phyloP scores from a whole-genome alignment of 2,329 filamentous ascomycete species.

The Ophiognomonia clavigignenti-juglandacearum region DNA sequence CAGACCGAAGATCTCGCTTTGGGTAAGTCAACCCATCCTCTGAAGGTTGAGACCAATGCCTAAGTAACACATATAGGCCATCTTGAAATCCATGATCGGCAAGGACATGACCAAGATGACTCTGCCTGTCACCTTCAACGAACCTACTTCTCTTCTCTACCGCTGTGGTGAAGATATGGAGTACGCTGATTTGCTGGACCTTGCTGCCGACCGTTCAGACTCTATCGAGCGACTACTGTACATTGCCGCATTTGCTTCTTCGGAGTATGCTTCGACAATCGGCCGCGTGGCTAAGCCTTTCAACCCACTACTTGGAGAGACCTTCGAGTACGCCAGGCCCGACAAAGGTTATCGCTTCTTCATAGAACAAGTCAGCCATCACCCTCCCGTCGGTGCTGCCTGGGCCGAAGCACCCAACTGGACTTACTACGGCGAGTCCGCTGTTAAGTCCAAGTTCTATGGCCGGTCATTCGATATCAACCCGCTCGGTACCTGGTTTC shows the following conservation, averaged over 20 bases:
- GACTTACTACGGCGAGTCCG: constrained; percentile 96
- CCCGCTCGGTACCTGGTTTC: constrained; percentile 93
- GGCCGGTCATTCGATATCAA: constrained; percentile 98
- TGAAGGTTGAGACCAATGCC: no score
- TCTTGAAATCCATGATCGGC: constrained; percentile 98
- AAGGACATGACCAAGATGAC: constrained; percentile 99
- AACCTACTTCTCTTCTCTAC: constrained; percentile 91
- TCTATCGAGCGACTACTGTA: constrained; percentile 91
- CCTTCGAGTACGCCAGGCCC: constrained; percentile 90
- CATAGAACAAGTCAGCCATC: constrained; percentile 96
- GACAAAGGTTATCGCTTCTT: constrained; percentile 99
- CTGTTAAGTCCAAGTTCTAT: constrained; percentile 94
- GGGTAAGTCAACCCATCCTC: constrained; percentile 59
- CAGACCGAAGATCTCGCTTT: constrained; percentile 88
- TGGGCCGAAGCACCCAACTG: constrained; percentile 90
- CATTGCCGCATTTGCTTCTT: constrained; percentile 91
- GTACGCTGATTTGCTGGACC: constrained; percentile 87
- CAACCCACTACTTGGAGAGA: constrained; percentile 93
- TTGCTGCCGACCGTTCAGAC: constrained; percentile 77
- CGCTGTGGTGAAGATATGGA: constrained; percentile 98
- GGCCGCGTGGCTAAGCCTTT: constrained; percentile 97
- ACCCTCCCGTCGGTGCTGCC: constrained; percentile 89
- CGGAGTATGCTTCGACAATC: constrained; percentile 95
- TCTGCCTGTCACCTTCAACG: constrained; percentile 95
- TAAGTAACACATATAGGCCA: no score